These are phyloP conservation scores for Aspergillus sp. DNA, from an alignment of 2,329 filamentous ascomycete genomes.

Conservation along the genomic window DNA sequence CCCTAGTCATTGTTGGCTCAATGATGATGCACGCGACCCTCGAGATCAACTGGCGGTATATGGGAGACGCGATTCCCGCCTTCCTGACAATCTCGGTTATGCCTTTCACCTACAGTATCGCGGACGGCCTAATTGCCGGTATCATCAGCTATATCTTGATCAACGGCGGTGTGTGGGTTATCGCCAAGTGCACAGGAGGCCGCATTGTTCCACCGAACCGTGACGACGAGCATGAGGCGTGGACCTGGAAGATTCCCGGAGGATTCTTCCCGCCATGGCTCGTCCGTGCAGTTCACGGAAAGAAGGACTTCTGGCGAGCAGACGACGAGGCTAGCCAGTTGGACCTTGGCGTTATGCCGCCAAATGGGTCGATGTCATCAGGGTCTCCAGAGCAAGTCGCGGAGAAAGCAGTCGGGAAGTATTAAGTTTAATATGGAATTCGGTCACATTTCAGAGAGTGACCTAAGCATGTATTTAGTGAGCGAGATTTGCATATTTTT, in stretches of 20 bases:
- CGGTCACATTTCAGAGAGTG: background rate
- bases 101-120: slow-evolving; percentile 89
- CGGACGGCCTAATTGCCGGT: slow-evolving; percentile 80
- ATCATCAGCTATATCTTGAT: slow-evolving; percentile 75
- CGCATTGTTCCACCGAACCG: slow-evolving; percentile 74
- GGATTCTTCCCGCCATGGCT: slow-evolving; percentile 76
- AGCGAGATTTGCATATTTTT: background rate
- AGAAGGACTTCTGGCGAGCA: slow-evolving; percentile 70
- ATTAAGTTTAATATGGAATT: background rate
- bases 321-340: slow-evolving; percentile 26
- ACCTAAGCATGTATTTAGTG: background rate
- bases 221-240: slow-evolving; percentile 68
- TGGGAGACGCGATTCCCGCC: slow-evolving; percentile 79
- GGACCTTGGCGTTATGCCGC: slow-evolving; percentile 11
- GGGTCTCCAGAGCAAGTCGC: slow-evolving; percentile 16
- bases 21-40: slow-evolving; percentile 78
- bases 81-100: slow-evolving; percentile 82
- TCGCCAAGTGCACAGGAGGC: slow-evolving; percentile 66
- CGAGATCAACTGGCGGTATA: slow-evolving; percentile 87
- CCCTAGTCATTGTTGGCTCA: slow-evolving; percentile 82
- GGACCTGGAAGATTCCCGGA: slow-evolving; percentile 75
- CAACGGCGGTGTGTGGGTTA: slow-evolving; percentile 68
- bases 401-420: background rate
- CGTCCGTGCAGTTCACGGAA: slow-evolving; percentile 61
- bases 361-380: slow-evolving; percentile 12